These are phyloP conservation scores for Vigna radiata DNA, from an alignment of 306 rosid species.

Conservation along the genomic window DNA sequence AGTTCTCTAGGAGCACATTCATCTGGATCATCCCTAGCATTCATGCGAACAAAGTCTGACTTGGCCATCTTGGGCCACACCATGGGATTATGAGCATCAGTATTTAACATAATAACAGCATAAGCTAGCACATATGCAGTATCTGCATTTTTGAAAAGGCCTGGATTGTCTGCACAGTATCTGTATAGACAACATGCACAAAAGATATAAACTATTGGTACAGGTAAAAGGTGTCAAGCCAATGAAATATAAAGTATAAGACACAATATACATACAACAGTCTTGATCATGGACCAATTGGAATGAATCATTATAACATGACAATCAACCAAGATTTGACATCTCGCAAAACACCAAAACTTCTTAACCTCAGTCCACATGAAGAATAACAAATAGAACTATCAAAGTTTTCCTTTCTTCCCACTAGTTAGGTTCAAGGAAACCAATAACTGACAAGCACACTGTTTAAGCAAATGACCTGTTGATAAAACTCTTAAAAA, in stretches of 20 bases:
- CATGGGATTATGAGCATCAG: slow-evolving; percentile 99
- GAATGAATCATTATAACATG: slow-evolving; percentile 29
- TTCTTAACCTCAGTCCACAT: slow-evolving; percentile 16
- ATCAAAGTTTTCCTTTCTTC: slow-evolving; percentile 10
- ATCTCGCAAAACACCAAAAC: slow-evolving; percentile 19
- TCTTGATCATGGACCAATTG: slow-evolving; percentile 1
- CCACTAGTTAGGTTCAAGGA: slow-evolving; percentile 7
- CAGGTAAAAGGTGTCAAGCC: slow-evolving; percentile 17
- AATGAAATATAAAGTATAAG: slow-evolving; percentile 23
- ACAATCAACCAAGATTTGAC: slow-evolving; percentile 32
- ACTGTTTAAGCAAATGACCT: slow-evolving; percentile 23
- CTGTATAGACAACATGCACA: slow-evolving; percentile 60
- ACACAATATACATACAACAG: slow-evolving; percentile 16
- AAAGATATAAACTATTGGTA: slow-evolving; percentile 40
- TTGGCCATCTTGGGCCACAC: slow-evolving; percentile 99
- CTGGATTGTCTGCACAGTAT: slow-evolving; percentile 97
- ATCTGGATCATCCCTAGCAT: slow-evolving; percentile 85
- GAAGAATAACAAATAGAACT: slow-evolving; percentile 23
- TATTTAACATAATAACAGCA: slow-evolving; percentile 94
- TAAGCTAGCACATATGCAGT: slow-evolving; percentile 98
- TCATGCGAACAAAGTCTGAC: slow-evolving; percentile 89
- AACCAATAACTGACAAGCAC: slow-evolving; percentile 31
- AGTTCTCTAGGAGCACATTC: slow-evolving; percentile 92
- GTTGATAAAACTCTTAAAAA: slow-evolving; percentile 13
- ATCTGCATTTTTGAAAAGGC: slow-evolving; percentile 96